Conservation (phyloP, 192 early-diverging fungal genomes). For the Lobulomyces angularis region DNA sequence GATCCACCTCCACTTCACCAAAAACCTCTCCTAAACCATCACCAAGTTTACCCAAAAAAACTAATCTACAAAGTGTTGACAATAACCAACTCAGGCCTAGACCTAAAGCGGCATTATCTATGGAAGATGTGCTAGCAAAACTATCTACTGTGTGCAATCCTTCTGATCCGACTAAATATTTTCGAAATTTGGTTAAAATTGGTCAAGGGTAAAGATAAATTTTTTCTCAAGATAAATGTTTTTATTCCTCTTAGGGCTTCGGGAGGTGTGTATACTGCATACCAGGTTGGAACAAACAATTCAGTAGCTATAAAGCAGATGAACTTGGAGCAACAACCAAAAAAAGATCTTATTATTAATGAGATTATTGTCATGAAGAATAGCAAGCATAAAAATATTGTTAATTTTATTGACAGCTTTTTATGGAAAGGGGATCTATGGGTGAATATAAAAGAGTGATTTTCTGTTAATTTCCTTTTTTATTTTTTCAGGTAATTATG, state of each 20-base stretch:
- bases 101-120: no score
- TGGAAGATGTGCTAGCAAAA: no score
- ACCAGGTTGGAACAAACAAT: constrained; percentile 44
- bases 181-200: constrained; percentile 77
- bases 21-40: constrained; percentile 10
- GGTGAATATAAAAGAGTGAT: constrained; percentile 37
- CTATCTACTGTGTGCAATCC: constrained; percentile 58
- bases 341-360: constrained; percentile 91
- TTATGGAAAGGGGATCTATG: constrained; percentile 66
- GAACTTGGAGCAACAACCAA: constrained; percentile 89
- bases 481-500: constrained; percentile 51
- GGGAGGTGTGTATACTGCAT: constrained; percentile 82
- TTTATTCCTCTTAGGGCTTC: constrained; percentile 54
- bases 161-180: constrained; percentile 75
- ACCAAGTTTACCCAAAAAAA: no score
- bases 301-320: constrained; percentile 94
- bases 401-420: constrained; percentile 72
- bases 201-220: constrained; percentile 61
- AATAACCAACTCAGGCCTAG: no score
- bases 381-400: constrained; percentile 55
- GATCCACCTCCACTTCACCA: constrained; percentile 4
- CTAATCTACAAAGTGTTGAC: no score
- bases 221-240: neutral
- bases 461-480: neutral
- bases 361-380: constrained; percentile 51